These are phyloP conservation scores for Euphorbia tirucalli DNA, from an alignment of 345 rosid genomes.

Conservation along the genomic window DNA sequence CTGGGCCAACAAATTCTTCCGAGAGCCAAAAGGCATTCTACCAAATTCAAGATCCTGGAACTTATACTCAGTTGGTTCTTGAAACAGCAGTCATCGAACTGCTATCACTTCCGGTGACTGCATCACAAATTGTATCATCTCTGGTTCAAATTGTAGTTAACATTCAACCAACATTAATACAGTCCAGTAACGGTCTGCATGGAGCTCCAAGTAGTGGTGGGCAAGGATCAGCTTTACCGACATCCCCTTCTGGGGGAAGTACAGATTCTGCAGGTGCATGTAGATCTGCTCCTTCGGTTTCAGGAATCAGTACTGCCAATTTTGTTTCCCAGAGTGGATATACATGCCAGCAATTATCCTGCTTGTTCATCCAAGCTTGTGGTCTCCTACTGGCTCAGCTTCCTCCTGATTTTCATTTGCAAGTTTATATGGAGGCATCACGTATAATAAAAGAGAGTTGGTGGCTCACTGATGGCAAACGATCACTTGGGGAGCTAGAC, in stretches of 20 bases:
- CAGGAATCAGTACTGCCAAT: slow-evolving; percentile 79
- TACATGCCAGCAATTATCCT: slow-evolving; percentile 92
- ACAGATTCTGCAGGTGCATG: slow-evolving; percentile 87
- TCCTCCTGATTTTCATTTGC: slow-evolving; percentile 79
- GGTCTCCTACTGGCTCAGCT: slow-evolving; percentile 95
- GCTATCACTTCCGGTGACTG: slow-evolving; percentile 88
- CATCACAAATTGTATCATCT: slow-evolving; percentile 80
- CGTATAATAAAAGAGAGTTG: slow-evolving; percentile 82
- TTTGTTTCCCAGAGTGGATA: slow-evolving; percentile 94
- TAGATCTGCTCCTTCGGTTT: slow-evolving; percentile 70
- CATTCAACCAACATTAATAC: slow-evolving; percentile 89
- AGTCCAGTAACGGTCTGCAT: slow-evolving; percentile 80
- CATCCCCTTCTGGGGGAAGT: slow-evolving; percentile 97
- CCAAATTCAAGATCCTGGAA: slow-evolving; percentile 98
- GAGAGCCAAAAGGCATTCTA: slow-evolving; percentile 89
- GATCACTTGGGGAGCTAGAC: slow-evolving; percentile 73
- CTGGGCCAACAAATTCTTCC: slow-evolving; percentile 63
- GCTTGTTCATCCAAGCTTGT: slow-evolving; percentile 94
- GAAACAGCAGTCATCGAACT: slow-evolving; percentile 94
- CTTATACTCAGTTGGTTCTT: slow-evolving; percentile 87
- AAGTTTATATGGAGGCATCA: slow-evolving; percentile 81
- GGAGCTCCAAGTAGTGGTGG: slow-evolving; percentile 68
- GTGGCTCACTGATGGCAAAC: slow-evolving; percentile 90
- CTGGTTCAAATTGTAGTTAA: slow-evolving; percentile 86
- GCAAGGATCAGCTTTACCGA: slow-evolving; percentile 77